These are phyloP conservation scores for Thozetella sp. DNA, from an alignment of 495 filamentous ascomycete species.

Conservation along the genomic window DNA sequence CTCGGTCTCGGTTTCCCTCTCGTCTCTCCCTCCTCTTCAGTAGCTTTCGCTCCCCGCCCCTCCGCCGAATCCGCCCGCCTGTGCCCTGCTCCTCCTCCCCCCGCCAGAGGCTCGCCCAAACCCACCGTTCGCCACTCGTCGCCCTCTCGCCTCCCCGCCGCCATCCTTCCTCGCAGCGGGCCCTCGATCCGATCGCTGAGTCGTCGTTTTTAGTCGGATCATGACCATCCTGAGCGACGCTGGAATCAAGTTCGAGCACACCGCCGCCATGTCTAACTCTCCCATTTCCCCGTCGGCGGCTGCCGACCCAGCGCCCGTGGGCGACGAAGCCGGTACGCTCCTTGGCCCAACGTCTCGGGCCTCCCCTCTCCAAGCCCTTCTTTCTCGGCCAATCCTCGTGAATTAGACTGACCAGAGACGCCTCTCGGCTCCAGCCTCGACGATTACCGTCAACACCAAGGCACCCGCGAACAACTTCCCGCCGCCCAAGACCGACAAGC, in stretches of 20 bases:
- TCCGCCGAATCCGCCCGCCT: slow-evolving; percentile 14
- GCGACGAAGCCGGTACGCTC: slow-evolving; percentile 36
- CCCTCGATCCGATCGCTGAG: slow-evolving; percentile 1
- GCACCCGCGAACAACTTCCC: slow-evolving; percentile 55
- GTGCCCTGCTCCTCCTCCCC: slow-evolving; percentile 4
- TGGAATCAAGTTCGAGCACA: slow-evolving; percentile 24
- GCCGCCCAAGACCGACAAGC: slow-evolving; percentile 94
- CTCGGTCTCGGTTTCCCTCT: slow-evolving; percentile 20
- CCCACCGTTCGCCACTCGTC: not conserved
- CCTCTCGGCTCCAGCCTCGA: slow-evolving; percentile 35
- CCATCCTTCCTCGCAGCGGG: slow-evolving; percentile 15
- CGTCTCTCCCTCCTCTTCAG: slow-evolving; percentile 21
- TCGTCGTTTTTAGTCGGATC: slow-evolving; percentile 10
- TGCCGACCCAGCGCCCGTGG: slow-evolving; percentile 17
- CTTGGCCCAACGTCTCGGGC: not conserved
- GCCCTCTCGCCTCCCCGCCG: slow-evolving; percentile 5
- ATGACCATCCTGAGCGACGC: slow-evolving; percentile 33
- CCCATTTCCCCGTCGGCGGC: slow-evolving; percentile 19
- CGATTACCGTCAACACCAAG: slow-evolving; percentile 54
- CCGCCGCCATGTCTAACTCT: slow-evolving; percentile 32
- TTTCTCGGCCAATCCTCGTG: not conserved
- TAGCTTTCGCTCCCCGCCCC: slow-evolving; percentile 22
- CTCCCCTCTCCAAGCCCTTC: not conserved
- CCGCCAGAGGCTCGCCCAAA: slow-evolving; percentile 1
- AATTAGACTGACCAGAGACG: not conserved